Conservation (phyloP, 2,329 filamentous ascomycete genomes). For the Nannizziopsis arthrosporioides region DNA sequence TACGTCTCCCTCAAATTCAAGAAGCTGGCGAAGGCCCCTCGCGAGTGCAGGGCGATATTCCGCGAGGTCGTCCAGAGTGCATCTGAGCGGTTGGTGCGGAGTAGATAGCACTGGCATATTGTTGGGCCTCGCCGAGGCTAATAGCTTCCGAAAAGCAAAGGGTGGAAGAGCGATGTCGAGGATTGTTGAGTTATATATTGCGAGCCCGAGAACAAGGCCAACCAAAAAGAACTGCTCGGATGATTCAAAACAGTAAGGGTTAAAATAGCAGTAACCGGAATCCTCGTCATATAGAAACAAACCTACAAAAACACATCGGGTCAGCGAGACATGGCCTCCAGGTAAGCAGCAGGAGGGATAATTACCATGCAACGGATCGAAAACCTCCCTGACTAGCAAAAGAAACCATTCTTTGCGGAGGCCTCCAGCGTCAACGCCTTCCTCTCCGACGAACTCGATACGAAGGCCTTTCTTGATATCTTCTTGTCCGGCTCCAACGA, state of each 20-base stretch:
- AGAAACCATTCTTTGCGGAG: slow-evolving; percentile 92
- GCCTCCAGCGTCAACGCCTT: slow-evolving; percentile 82
- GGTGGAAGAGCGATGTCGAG: slow-evolving; percentile 78
- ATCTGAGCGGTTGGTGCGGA: slow-evolving; percentile 50
- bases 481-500: slow-evolving; percentile 65
- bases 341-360: slow-evolving; percentile 13
- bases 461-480: slow-evolving; percentile 83
- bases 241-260: slow-evolving; percentile 76
- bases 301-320: slow-evolving; percentile 39
- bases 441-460: slow-evolving; percentile 77
- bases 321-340: slow-evolving; percentile 7
- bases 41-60: slow-evolving; percentile 70
- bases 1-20: slow-evolving; percentile 77
- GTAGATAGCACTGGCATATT: slow-evolving; percentile 46
- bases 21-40: slow-evolving; percentile 58
- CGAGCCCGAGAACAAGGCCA: slow-evolving; percentile 73
- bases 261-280: slow-evolving; percentile 85
- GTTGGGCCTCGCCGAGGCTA: slow-evolving; percentile 59
- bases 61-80: slow-evolving; percentile 68
- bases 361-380: slow-evolving; percentile 78
- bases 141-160: slow-evolving; percentile 77
- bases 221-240: slow-evolving; percentile 87
- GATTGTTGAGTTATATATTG: slow-evolving; percentile 92
- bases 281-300: slow-evolving; percentile 88
- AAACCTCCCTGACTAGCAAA: slow-evolving; percentile 74